These are phyloP conservation scores for Macrotyloma uniflorum DNA, from an alignment of 306 rosid genomes.

Conservation along the genomic window DNA sequence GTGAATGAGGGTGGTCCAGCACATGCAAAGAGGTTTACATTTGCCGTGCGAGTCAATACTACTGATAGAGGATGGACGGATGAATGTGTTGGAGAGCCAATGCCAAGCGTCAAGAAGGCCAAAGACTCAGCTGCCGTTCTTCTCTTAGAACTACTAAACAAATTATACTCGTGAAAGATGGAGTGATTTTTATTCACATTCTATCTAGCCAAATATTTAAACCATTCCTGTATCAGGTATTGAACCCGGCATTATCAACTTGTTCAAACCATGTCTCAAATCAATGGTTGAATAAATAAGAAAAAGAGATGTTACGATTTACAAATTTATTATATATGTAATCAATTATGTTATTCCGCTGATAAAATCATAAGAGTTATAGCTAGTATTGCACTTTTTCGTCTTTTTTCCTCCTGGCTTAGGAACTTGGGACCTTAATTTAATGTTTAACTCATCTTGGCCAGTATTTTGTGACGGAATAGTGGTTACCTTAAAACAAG, in stretches of 20 bases:
- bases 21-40: constrained; percentile 97
- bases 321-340: background rate
- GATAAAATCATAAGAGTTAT: background rate
- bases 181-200: constrained; percentile 1
- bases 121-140: constrained; percentile 97
- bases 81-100: constrained; percentile 96
- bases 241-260: constrained; percentile 21
- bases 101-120: constrained; percentile 99
- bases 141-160: constrained; percentile 81
- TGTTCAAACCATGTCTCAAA: constrained; percentile 2
- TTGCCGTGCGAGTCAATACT: constrained; percentile 91
- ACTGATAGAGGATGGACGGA: constrained; percentile 89
- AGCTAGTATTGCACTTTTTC: background rate
- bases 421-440: background rate
- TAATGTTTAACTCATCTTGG: background rate
- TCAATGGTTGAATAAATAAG: constrained; percentile 18
- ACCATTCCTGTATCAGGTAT: constrained; percentile 4
- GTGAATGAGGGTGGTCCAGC: constrained; percentile 99
- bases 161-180: constrained; percentile 62
- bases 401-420: background rate
- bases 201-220: constrained; percentile 1
- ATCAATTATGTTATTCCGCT: background rate
- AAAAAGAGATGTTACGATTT: background rate
- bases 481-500: no score
- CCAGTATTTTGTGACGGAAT: constrained; percentile 3